Evolutionary conservation across 768 basidiomycete genomes (phyloP), one percentile per base, ranked within the genome.

Genomic region (Termitomyces sp.): DNA sequence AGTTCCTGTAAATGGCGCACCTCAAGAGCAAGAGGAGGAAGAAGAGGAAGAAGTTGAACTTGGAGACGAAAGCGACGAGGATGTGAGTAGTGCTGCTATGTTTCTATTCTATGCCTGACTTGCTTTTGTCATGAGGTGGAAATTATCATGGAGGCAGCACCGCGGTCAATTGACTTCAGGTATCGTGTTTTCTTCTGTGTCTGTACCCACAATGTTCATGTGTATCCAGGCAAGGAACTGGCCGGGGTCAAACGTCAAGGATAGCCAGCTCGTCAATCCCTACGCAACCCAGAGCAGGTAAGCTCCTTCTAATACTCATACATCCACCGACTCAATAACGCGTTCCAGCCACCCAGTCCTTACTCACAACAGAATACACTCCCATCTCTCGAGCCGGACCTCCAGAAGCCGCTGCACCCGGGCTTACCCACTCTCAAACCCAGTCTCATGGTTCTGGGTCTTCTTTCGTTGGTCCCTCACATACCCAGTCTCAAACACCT

Each of bases 71-170:
- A 77, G 81, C 74, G 66, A 71, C 77, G 87, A 87, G 64, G 77
- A 74, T 61, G 78, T 74, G 54, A 62, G 67, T 64, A 24, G 13
- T 52, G n/a, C n/a, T 60, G 18, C 45, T 12, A 63, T 44, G 15
- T 15, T 48, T 48, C 9, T 8, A 50, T 46, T 39, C 53, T 28
- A 16, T 35, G 51, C 44, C 51, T 64, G 49, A 58, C 28, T 38
- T 38, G 39, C n/a, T 53, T 28, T 54, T 57, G 20, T 48, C 12
- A 93, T 89, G 88, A 96, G 71, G 81, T 96, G 64, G 94, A 96
- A 78, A 91, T 96, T 66, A 94, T 96, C 58, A 89, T 93, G 85
- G 92, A 96, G 68, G 86, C 86, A 2, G 78, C 86, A 9, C 73
- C 85, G 18, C 87, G 86, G 58, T 89, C 87, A 5, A 75, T 91